phyloP scores from a whole-genome alignment of 495 filamentous ascomycete species.

The Xylona heveae region DNA sequence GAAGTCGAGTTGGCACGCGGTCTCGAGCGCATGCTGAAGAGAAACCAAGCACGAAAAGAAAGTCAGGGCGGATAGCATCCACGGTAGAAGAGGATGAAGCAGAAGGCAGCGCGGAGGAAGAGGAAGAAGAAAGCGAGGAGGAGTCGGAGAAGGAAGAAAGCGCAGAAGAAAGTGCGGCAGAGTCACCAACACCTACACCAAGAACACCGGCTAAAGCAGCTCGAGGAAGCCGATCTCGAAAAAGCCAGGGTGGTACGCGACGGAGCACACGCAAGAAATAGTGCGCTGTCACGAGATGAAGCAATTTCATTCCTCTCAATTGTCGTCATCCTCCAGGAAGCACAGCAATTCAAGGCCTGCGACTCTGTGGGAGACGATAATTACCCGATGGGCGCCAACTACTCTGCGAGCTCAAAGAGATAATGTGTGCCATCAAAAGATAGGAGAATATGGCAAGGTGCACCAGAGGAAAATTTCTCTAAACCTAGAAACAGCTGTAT shows the following conservation, averaged over 20 bases:
- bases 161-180: conserved; percentile 8
- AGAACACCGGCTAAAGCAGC: conserved; percentile 1
- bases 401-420: too few species aligned
- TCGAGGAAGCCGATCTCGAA: conserved; percentile 1
- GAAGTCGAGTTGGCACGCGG: conserved; percentile 19
- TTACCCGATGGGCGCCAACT: too few species aligned
- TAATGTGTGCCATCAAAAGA: too few species aligned
- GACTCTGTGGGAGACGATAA: too few species aligned
- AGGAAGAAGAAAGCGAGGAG: conserved; percentile 15
- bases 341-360: too few species aligned
- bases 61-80: conserved; percentile 11
- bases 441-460: too few species aligned
- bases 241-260: conserved; percentile 1
- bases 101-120: conserved; percentile 11
- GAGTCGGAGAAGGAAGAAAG: conserved; percentile 15
- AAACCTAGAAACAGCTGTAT: too few species aligned
- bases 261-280: conserved; percentile 4
- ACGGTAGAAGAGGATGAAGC: conserved; percentile 13
- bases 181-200: conserved; percentile 1
- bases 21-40: conserved; percentile 14
- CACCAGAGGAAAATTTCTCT: too few species aligned
- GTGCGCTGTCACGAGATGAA: too few species aligned
- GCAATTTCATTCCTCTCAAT: too few species aligned
- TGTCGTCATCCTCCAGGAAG: too few species aligned
- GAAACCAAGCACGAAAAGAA: conserved; percentile 7